These are phyloP conservation scores for Trichopus zeylanicus DNA, from an alignment of 116 monocot genomes.

Conservation along the genomic window DNA sequence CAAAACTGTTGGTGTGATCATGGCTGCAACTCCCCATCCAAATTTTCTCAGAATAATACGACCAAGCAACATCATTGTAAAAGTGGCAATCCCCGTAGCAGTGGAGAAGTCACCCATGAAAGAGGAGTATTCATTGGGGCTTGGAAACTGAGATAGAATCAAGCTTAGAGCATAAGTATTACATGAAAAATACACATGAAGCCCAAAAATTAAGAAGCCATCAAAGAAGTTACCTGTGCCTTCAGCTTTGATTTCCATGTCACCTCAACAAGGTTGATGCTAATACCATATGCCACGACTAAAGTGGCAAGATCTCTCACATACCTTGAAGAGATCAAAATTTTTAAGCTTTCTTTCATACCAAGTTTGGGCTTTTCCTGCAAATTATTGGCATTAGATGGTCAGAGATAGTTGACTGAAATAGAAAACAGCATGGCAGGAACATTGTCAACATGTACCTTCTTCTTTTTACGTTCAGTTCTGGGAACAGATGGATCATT, in stretches of 20 bases:
- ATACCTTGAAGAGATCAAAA: slow-evolving; percentile 83
- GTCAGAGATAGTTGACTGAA: slow-evolving; percentile 5
- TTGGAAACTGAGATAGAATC: slow-evolving; percentile 55
- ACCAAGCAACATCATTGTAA: slow-evolving; percentile 91
- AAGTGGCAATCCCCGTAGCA: slow-evolving; percentile 82
- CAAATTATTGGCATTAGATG: slow-evolving; percentile 8
- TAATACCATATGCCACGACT: slow-evolving; percentile 97
- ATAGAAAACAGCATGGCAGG: not conserved
- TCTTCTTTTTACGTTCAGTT: slow-evolving; percentile 62
- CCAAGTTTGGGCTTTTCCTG: slow-evolving; percentile 91
- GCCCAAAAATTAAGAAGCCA: not conserved
- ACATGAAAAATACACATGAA: not conserved
- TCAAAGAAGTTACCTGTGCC: slow-evolving; percentile 59
- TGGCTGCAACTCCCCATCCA: slow-evolving; percentile 95
- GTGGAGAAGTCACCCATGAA: slow-evolving; percentile 99
- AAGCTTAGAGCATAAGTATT: not conserved
- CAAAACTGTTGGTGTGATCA: slow-evolving; percentile 84
- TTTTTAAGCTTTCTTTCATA: slow-evolving; percentile 85
- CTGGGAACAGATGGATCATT: slow-evolving; percentile 83
- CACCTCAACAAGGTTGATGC: slow-evolving; percentile 97
- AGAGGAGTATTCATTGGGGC: slow-evolving; percentile 91
- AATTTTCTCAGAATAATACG: slow-evolving; percentile 81
- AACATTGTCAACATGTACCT: slow-evolving; percentile 21
- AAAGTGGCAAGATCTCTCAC: slow-evolving; percentile 92
- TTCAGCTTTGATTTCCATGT: slow-evolving; percentile 99